Base-by-base conservation (phyloP, 2,329 filamentous ascomycete species). In the Colletotrichum theobromicola region DNA sequence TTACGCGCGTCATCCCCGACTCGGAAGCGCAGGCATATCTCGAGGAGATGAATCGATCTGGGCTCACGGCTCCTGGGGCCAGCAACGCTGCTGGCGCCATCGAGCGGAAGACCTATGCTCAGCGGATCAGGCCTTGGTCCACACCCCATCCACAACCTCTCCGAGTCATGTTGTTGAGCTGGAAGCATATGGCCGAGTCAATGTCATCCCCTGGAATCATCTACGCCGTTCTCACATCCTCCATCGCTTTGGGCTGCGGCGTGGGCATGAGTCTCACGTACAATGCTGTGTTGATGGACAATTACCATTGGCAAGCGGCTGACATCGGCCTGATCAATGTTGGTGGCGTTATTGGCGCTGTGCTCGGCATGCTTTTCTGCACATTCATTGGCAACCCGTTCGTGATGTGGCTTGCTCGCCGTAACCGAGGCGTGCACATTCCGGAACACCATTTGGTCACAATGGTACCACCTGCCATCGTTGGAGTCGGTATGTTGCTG, bases 251-350 rank as follows among this genome's bases (percentile, higher is more conserved):
- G 0, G 84, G 83, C 5, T 79, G 78, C n/a, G 79, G 78, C 21
- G 82, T 86, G 28, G 82, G 81, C 26, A 84, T 85, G 72, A 83
- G 82, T 2, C 77, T 85, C 12, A 83, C 82, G 2, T 86, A 86
- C 72, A 80, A 82, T 67, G 78, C 81, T 2, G 81, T 86, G 4
- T 78, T 86, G 8, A 53, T 67, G 62, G 76, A 77, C 21, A 77
- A 75, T 35, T 85, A 84, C 66, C 76, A 79, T 71, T 85, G 84
- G 83, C 53, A 78, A 75, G 75, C 67, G 53, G 73, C 77, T 53
- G 70, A 76, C 32, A 81, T 89, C 15, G 84, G 86, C 1, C 79
- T 89, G 8, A 84, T 89, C 80, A 89, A 89, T 75, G 80, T 83
- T 1, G 84, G 87, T 1, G 85, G 85, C n/a, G 87, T 89, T 24